Percentiles rank a stretch among this genome's conserved stretches.
Evolutionary conservation across 1,139 yeast species (phyloP).

Genomic region (Wickerhamiella infanticola): DNA sequence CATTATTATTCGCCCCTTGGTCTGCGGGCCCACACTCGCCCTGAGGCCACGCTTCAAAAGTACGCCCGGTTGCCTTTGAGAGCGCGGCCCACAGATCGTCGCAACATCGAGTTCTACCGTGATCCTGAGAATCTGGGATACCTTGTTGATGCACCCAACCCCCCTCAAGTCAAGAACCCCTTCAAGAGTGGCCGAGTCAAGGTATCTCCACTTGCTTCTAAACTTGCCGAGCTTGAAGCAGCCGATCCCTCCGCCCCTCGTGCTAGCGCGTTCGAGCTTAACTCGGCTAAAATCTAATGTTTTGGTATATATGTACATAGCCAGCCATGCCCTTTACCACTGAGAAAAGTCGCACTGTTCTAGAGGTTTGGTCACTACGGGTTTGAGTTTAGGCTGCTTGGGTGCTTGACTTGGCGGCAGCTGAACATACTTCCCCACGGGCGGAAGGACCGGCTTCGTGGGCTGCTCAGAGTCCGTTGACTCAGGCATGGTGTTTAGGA

Average conservation of each 20-base stretch:
- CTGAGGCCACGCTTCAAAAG: slow-evolving; percentile 48
- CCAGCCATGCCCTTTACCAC: background rate
- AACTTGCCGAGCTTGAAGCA: slow-evolving; percentile 16
- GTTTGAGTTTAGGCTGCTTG: background rate
- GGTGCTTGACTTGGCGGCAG: background rate
- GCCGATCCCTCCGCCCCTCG: slow-evolving; percentile 12
- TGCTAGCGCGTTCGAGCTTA: slow-evolving; percentile 11
- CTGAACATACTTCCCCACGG: background rate
- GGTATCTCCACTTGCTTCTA: slow-evolving; percentile 20
- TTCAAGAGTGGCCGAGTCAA: slow-evolving; percentile 13
- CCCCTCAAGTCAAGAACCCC: slow-evolving; percentile 20
- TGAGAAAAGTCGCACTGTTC: background rate
- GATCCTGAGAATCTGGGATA: slow-evolving; percentile 64
- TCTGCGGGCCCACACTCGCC: slow-evolving; percentile 60
- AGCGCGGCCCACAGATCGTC: slow-evolving; percentile 74
- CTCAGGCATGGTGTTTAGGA: background rate
- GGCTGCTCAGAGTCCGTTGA: background rate
- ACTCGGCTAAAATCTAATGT: slow-evolving; percentile 4
- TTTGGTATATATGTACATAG: background rate
- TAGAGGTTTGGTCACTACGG: background rate
- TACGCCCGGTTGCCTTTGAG: slow-evolving; percentile 71
- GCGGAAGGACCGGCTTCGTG: too few species aligned
- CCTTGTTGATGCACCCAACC: slow-evolving; percentile 28
- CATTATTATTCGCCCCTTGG: slow-evolving; percentile 52
- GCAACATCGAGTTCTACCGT: slow-evolving; percentile 68